A percentile compares a stretch with the other conserved stretches of the same genome.
Evolutionary conservation across 2,329 filamentous ascomycete species (phyloP).

Genomic region (Aureobasidium sp.): DNA sequence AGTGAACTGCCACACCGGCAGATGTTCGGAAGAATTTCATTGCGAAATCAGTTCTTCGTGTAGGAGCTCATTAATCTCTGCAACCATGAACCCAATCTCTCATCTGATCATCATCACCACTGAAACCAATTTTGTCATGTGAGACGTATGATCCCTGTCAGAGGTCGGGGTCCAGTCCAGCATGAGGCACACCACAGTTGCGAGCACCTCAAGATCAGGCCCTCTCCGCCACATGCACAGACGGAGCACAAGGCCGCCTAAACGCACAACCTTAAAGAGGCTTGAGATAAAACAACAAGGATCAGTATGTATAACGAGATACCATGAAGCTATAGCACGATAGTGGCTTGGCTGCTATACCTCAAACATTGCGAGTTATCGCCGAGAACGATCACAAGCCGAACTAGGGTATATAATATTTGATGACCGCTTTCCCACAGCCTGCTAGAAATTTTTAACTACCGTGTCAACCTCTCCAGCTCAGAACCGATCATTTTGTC

Average conservation of each 20-base stretch:
- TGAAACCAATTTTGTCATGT: background rate
- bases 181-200: background rate
- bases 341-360: conserved; percentile 30
- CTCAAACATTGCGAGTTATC: conserved; percentile 18
- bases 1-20: background rate
- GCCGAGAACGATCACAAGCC: background rate
- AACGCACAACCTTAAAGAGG: background rate
- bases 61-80: background rate
- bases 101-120: background rate
- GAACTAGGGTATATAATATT: background rate
- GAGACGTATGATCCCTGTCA: background rate
- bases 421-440: background rate
- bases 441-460: background rate
- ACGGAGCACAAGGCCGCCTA: background rate
- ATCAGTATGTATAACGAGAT: background rate
- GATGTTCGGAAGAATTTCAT: background rate
- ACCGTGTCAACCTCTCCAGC: background rate
- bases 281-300: background rate
- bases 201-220: no score
- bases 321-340: background rate
- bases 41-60: background rate
- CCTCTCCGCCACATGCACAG: background rate
- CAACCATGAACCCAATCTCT: background rate
- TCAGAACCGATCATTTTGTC: no score
- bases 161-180: no score